A percentile compares a stretch with the other conserved stretches of the same genome.
These are phyloP conservation scores for Rhodamnia rubescens DNA, from an alignment of 345 rosid species.

Conservation along the genomic window DNA sequence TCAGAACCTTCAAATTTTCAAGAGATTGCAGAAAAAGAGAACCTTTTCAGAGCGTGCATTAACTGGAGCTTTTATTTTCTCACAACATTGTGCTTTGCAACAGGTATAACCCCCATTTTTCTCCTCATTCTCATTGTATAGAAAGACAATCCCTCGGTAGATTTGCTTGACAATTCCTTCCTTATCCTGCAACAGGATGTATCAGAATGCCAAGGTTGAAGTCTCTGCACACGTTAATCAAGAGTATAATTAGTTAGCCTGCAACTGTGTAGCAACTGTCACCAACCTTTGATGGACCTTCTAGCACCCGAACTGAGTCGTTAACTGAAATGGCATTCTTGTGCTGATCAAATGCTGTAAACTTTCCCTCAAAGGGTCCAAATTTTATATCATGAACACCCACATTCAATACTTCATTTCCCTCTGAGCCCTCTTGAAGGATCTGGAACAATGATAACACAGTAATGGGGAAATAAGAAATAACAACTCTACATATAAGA, in stretches of 20 bases:
- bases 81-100: slow-evolving; percentile 62
- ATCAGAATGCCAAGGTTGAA: background rate
- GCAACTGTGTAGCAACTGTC: background rate
- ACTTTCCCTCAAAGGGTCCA: slow-evolving; percentile 62
- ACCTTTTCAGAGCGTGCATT: slow-evolving; percentile 53
- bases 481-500: background rate
- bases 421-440: slow-evolving; percentile 66
- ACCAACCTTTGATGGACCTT: slow-evolving; percentile 74
- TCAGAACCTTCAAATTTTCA: background rate
- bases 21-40: background rate
- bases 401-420: slow-evolving; percentile 45
- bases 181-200: slow-evolving; percentile 49
- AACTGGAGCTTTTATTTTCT: slow-evolving; percentile 51
- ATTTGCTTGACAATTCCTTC: slow-evolving; percentile 82
- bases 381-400: slow-evolving; percentile 37
- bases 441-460: slow-evolving; percentile 35
- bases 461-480: slow-evolving; percentile 4
- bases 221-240: background rate
- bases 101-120: slow-evolving; percentile 86
- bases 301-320: slow-evolving; percentile 68
- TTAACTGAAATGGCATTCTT: slow-evolving; percentile 47
- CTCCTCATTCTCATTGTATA: slow-evolving; percentile 52
- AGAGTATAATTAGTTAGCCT: background rate
- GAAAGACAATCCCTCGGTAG: slow-evolving; percentile 68
- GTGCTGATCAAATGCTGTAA: slow-evolving; percentile 62